These are phyloP conservation scores for Malassezia furfur DNA, from an alignment of 1,284 basidiomycete species.

Conservation along the genomic window DNA sequence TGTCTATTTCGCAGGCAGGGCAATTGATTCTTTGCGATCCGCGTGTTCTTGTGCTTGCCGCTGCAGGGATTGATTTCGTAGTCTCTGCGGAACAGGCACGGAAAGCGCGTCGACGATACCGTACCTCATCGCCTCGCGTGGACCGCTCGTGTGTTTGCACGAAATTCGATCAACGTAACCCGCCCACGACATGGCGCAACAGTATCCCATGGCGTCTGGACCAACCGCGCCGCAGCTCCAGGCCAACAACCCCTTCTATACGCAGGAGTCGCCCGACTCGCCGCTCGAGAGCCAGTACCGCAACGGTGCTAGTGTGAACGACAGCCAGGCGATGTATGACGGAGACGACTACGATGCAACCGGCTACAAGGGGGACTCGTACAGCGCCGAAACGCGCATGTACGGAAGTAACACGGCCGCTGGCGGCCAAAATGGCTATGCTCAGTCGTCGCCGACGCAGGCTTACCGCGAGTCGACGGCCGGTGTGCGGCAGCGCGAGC, in stretches of 20 bases:
- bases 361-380: conserved; percentile 2
- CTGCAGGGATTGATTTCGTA: neutral
- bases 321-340: neutral
- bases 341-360: conserved; percentile 1
- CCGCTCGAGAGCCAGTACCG: neutral
- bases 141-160: too few species aligned
- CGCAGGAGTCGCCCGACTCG: neutral
- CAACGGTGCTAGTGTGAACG: neutral
- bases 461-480: conserved; percentile 18
- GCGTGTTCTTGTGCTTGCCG: neutral
- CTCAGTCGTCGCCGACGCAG: neutral
- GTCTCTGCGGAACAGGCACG: too few species aligned
- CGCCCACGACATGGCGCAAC: too few species aligned
- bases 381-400: conserved; percentile 6
- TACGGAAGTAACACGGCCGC: neutral
- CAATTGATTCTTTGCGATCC: neutral
- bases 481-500: conserved; percentile 53
- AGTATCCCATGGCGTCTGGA: too few species aligned
- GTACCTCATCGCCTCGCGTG: too few species aligned
- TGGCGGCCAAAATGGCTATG: neutral
- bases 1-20: neutral
- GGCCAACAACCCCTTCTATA: conserved; percentile 2
- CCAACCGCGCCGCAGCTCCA: neutral
- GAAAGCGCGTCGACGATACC: too few species aligned
- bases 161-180: too few species aligned